Percentiles rank a stretch among this genome's conserved stretches.
Evolutionary conservation across 441 rosid species (phyloP).

Genomic region (Brassica balearica): DNA sequence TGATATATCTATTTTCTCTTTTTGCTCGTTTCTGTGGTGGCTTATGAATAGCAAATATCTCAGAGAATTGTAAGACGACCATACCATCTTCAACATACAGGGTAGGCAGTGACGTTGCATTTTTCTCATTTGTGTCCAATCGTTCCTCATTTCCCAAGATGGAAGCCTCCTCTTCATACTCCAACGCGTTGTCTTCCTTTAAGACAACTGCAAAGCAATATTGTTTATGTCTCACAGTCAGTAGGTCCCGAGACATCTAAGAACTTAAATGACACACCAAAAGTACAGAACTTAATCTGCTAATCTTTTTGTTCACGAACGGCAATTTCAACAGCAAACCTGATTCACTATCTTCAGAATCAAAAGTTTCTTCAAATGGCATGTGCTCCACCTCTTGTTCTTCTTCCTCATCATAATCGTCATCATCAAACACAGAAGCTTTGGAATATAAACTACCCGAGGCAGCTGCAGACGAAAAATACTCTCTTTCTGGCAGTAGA

Average conservation of each 20-base stretch:
- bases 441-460: slow-evolving; percentile 51
- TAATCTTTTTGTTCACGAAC: slow-evolving; percentile 6
- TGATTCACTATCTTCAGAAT: slow-evolving; percentile 49
- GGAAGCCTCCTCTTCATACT: slow-evolving; percentile 48
- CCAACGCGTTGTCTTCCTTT: slow-evolving; percentile 51
- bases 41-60: slow-evolving; percentile 90
- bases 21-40: slow-evolving; percentile 68
- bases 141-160: slow-evolving; percentile 55
- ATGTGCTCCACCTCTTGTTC: slow-evolving; percentile 60
- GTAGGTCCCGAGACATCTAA: slow-evolving; percentile 34
- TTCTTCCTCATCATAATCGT: slow-evolving; percentile 95
- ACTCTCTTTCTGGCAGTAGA: slow-evolving; percentile 77
- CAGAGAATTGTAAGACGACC: slow-evolving; percentile 89
- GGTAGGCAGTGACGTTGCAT: slow-evolving; percentile 70
- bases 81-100: slow-evolving; percentile 85
- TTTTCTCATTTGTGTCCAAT: slow-evolving; percentile 55
- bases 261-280: slow-evolving; percentile 29
- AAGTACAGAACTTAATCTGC: slow-evolving; percentile 1
- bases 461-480: slow-evolving; percentile 62
- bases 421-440: slow-evolving; percentile 85
- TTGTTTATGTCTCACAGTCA: not conserved
- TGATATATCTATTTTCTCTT: slow-evolving; percentile 64
- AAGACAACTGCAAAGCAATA: slow-evolving; percentile 21
- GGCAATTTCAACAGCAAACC: slow-evolving; percentile 45
- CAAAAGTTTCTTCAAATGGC: slow-evolving; percentile 49